Conservation (phyloP, 208 protist species). For the Crithidia mellificae region DNA sequence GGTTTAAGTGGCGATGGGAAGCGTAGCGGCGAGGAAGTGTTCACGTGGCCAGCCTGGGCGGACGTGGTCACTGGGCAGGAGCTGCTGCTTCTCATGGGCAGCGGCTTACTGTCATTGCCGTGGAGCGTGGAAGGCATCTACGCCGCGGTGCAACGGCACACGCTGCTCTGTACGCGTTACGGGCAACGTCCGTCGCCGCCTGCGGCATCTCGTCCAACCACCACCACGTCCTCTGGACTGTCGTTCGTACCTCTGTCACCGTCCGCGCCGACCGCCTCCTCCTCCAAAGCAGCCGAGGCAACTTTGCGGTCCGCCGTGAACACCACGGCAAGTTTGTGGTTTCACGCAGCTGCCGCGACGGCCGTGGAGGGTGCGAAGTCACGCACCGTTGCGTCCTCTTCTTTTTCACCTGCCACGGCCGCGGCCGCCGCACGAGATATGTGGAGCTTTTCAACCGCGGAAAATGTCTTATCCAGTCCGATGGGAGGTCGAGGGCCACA, state of each 20-base stretch:
- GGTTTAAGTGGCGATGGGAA: not conserved
- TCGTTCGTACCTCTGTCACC: too few species aligned
- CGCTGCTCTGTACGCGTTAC: slow-evolving; percentile 19
- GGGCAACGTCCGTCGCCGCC: not conserved
- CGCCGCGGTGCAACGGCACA: slow-evolving; percentile 42
- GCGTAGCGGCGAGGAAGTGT: not conserved
- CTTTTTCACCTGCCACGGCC: not conserved
- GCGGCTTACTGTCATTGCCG: slow-evolving; percentile 28
- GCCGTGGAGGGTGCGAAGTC: too few species aligned
- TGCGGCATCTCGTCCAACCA: too few species aligned
- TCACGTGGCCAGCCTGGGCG: slow-evolving; percentile 7
- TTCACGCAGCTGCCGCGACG: too few species aligned
- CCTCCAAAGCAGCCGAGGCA: too few species aligned
- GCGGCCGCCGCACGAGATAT: not conserved
- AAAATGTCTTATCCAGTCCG: too few species aligned
- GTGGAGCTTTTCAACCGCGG: slow-evolving; percentile 4
- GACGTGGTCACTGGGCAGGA: slow-evolving; percentile 2
- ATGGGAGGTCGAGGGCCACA: too few species aligned
- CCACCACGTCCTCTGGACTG: too few species aligned
- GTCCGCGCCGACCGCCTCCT: too few species aligned
- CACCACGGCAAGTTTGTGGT: too few species aligned
- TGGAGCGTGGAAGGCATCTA: slow-evolving; percentile 45
- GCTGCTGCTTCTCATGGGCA: slow-evolving; percentile 28
- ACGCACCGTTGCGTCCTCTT: too few species aligned
- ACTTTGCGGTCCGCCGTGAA: too few species aligned